phyloP scores from a whole-genome alignment of 1,284 basidiomycete species.

The Ceratobasidium sp. region DNA sequence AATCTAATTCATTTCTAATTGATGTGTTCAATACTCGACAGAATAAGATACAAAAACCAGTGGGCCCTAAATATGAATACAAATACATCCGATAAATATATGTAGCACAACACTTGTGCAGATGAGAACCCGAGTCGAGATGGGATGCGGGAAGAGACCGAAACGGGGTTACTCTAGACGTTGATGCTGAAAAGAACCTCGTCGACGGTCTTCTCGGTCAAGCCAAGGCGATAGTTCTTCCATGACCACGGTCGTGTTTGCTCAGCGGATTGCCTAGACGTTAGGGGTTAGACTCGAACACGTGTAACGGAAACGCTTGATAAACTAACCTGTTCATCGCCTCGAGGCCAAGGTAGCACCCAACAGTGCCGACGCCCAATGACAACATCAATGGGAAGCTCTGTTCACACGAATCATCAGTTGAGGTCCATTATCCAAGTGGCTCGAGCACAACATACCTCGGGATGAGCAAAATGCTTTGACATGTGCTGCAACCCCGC shows the following conservation, averaged over 20 bases:
- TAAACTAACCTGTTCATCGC: constrained; percentile 10
- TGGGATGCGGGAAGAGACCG: too few relatives aligned
- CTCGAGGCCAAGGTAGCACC: constrained; percentile 28
- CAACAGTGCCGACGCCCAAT: constrained; percentile 12
- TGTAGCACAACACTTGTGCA: constrained; percentile 1
- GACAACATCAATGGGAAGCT: constrained; percentile 26
- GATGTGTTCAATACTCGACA: too few relatives aligned
- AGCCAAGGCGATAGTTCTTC: constrained; percentile 28
- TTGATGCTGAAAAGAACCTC: constrained; percentile 22
- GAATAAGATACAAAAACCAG: not conserved
- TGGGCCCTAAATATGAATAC: not conserved
- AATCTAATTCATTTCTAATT: too few relatives aligned
- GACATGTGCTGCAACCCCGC: constrained; percentile 11
- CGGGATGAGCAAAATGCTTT: constrained; percentile 31
- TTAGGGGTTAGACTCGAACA: not conserved
- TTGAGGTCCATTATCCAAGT: too few relatives aligned
- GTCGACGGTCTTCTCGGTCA: constrained; percentile 23
- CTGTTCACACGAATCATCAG: not conserved
- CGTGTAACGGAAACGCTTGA: not conserved
- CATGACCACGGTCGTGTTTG: constrained; percentile 6
- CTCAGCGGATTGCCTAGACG: constrained; percentile 2
- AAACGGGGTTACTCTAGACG: not conserved
- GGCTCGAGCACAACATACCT: not conserved
- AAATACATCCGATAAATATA: not conserved
- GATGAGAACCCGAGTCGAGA: not conserved